Evolutionary conservation across 1,284 basidiomycete species (phyloP), one percentile per base, ranked within the genome.

Genomic region (Mycosarcoma maydis): DNA sequence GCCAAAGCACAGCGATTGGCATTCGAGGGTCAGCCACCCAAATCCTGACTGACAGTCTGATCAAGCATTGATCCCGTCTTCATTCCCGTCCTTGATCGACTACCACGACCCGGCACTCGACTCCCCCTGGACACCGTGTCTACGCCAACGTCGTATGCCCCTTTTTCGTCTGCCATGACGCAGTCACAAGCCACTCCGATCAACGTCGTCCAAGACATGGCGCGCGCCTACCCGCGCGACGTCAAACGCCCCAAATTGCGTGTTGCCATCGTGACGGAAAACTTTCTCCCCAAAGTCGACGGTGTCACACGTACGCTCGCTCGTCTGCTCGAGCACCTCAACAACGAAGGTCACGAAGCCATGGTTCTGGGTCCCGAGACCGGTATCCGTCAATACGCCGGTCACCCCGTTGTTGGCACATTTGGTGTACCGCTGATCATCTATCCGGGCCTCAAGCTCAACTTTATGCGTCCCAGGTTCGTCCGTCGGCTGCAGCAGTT

Each of bases 281-380:
- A 87, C 83, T 86, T 87, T 57, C 75, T 87, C 9, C 86, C 86
- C 14, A 86, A 86, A 67, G 80, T 87, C 30, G 86, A 87, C 70
- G 86, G 86, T 10, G 86, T 87, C 2, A 87, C 86, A 0, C 81
- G 86, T 20, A 87, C 86, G 0, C 79, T 87, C 5, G 85, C 85
- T 0, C 82, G 85, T n/a, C 78, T 87, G 7, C 82, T 87, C 26
- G 85, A 86, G 54, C 86, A 87, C 57, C 82, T 87, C 24, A 83
- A 85, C 72, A 76, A 81, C 9, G 84, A 86, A 67, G 86, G 86
- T 2, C 86, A 87, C 73, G 82, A 85, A 57, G 86, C 85, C 30
- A 82, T 87, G 57, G 83, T 87, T 1, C 80, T 86, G 3, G 86
- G 86, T 0, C 86, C 86, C 0, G 83, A 85, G 17, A 85, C 85